These are phyloP conservation scores for Hymenoscyphus albidus DNA, from an alignment of 2,329 filamentous ascomycete species.

Conservation along the genomic window DNA sequence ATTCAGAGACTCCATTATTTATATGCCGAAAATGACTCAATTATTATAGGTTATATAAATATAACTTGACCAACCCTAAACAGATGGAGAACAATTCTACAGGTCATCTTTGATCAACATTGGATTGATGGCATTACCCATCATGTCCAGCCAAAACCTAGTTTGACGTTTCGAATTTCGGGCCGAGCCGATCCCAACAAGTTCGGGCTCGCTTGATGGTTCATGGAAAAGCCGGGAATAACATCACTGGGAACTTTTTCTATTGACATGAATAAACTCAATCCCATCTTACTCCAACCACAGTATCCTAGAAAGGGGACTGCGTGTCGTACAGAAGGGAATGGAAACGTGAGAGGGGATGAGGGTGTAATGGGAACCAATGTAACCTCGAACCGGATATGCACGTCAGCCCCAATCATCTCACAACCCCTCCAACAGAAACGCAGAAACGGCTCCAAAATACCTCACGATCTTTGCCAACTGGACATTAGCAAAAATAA, in stretches of 20 bases:
- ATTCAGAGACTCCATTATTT: too few relatives aligned
- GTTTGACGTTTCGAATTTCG: neutral
- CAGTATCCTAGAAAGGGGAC: neutral
- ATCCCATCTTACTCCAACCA: neutral
- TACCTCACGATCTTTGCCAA: neutral
- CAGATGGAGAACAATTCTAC: neutral
- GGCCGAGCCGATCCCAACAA: neutral
- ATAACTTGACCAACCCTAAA: too few relatives aligned
- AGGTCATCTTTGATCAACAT: neutral
- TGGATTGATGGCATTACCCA: neutral
- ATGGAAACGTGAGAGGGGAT: neutral
- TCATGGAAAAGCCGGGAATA: neutral
- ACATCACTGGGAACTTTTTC: neutral
- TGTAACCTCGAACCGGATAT: neutral
- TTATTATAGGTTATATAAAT: too few relatives aligned
- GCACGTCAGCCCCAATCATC: constrained; percentile 4
- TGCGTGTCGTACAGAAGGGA: neutral
- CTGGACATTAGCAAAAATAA: neutral
- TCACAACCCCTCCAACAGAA: neutral
- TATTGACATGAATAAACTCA: neutral
- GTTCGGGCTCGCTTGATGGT: neutral
- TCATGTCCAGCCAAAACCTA: neutral
- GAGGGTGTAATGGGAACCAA: neutral
- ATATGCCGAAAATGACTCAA: too few relatives aligned
- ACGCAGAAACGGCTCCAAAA: neutral